Conservation (phyloP, 371 early-diverging fungal genomes). For the Mucor sp. region DNA sequence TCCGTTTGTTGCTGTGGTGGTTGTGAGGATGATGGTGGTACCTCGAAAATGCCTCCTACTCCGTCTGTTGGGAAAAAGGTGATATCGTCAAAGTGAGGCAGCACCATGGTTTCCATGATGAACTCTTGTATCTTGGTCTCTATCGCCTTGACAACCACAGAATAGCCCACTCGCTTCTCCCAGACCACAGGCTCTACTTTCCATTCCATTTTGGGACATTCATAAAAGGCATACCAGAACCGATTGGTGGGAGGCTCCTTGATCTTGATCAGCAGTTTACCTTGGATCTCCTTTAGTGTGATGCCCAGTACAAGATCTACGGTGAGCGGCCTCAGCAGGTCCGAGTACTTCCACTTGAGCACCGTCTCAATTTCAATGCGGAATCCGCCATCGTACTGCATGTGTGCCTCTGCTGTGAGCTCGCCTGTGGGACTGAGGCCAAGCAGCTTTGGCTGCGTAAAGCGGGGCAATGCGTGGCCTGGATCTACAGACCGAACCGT, state of each 20-base stretch:
- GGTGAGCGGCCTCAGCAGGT: constrained; percentile 65
- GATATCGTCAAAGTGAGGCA: constrained; percentile 92
- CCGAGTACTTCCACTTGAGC: constrained; percentile 53
- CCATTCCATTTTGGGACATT: constrained; percentile 79
- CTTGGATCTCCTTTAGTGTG: constrained; percentile 68
- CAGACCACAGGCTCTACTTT: constrained; percentile 86
- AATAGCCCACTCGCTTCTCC: constrained; percentile 80
- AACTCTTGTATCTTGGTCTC: constrained; percentile 83
- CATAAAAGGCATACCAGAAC: constrained; percentile 89
- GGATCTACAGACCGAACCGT: constrained; percentile 76
- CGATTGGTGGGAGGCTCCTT: constrained; percentile 88
- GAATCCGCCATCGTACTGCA: constrained; percentile 81
- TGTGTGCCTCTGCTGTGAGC: constrained; percentile 69
- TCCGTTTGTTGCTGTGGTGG: not conserved
- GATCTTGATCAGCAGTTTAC: constrained; percentile 76
- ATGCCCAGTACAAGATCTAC: constrained; percentile 81
- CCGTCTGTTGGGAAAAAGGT: constrained; percentile 77
- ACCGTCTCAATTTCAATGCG: constrained; percentile 74
- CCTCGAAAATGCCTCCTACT: constrained; percentile 62
- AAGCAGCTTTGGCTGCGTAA: constrained; percentile 78
- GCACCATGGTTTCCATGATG: constrained; percentile 77
- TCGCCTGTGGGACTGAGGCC: constrained; percentile 73
- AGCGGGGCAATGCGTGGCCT: constrained; percentile 79
- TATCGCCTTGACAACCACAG: constrained; percentile 82
- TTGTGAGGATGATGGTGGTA: not conserved